Evolutionary conservation across 2,329 filamentous ascomycete species (phyloP).

Genomic region (Penicillium sp.): DNA sequence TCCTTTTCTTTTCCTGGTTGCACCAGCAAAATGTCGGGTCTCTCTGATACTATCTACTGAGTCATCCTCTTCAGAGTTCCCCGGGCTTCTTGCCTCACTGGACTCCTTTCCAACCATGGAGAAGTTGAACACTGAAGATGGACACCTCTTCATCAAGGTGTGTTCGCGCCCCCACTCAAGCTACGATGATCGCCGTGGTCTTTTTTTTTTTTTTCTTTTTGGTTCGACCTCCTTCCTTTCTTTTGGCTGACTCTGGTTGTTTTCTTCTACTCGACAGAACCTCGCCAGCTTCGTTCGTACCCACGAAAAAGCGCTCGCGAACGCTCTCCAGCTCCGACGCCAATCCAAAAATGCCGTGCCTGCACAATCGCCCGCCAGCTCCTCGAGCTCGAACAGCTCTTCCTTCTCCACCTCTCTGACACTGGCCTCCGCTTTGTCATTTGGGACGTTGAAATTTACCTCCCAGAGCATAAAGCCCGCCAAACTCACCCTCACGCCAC

Average conservation of each 20-base stretch:
- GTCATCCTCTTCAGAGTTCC: conserved; percentile 41
- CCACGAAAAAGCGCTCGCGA: conserved; percentile 95
- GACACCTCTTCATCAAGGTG: conserved; percentile 55
- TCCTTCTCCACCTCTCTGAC: conserved; percentile 69
- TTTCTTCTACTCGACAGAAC: conserved; percentile 64
- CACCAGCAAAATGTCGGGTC: conserved; percentile 41
- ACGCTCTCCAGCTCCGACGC: conserved; percentile 85
- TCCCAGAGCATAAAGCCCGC: conserved; percentile 85
- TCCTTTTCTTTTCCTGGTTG: conserved; percentile 22
- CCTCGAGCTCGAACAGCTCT: conserved; percentile 61
- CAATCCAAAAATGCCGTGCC: conserved; percentile 71
- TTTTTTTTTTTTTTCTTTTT: not conserved
- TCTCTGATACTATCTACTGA: conserved; percentile 37
- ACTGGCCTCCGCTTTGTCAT: conserved; percentile 82
- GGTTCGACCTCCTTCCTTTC: not conserved
- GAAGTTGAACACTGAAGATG: conserved; percentile 55
- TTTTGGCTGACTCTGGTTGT: conserved; percentile 6
- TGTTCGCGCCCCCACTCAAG: conserved; percentile 17
- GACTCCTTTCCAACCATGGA: conserved; percentile 46
- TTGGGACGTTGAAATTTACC: conserved; percentile 81
- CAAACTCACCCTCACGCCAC: conserved; percentile 89
- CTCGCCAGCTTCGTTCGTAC: conserved; percentile 94
- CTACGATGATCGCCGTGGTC: not conserved
- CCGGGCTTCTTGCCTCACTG: conserved; percentile 34
- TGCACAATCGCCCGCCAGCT: conserved; percentile 51